phyloP scores from a whole-genome alignment of 768 basidiomycete genomes.

The Naganishia randhawae region DNA sequence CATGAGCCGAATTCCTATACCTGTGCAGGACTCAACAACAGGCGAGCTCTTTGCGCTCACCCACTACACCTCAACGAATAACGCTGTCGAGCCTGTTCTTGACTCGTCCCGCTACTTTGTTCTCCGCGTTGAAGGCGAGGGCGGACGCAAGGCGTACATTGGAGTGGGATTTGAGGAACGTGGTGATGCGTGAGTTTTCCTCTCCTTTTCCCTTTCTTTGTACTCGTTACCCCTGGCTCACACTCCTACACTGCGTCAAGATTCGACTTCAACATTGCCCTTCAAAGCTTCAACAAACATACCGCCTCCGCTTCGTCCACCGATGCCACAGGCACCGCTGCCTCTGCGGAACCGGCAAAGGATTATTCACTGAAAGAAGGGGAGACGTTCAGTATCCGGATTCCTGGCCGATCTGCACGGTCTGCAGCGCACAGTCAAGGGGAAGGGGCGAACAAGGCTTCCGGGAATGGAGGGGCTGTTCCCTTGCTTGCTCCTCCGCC shows the following conservation, averaged over 20 bases:
- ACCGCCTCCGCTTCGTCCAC: constrained; percentile 51
- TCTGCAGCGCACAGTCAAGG: no score
- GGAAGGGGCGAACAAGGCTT: no score
- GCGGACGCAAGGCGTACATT: constrained; percentile 81
- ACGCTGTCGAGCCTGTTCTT: constrained; percentile 88
- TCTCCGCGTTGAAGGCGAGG: constrained; percentile 75
- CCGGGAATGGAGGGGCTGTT: constrained; percentile 30
- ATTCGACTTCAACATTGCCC: constrained; percentile 56
- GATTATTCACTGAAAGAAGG: constrained; percentile 93
- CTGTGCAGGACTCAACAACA: constrained; percentile 29
- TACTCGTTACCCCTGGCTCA: neutral
- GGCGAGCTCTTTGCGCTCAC: constrained; percentile 79
- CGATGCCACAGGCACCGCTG: constrained; percentile 57
- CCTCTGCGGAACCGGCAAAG: constrained; percentile 77
- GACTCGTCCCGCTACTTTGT: constrained; percentile 96
- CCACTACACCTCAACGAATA: constrained; percentile 70
- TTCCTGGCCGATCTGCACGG: constrained; percentile 61
- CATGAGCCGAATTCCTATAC: no score
- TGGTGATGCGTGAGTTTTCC: constrained; percentile 63
- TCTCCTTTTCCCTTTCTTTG: neutral
- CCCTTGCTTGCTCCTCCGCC: constrained; percentile 46
- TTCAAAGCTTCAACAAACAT: constrained; percentile 51
- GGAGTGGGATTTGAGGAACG: constrained; percentile 89
- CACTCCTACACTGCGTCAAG: neutral
- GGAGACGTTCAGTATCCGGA: constrained; percentile 84